Evolutionary conservation across 768 basidiomycete species (phyloP).

Genomic region (Cytidiella melzeri): DNA sequence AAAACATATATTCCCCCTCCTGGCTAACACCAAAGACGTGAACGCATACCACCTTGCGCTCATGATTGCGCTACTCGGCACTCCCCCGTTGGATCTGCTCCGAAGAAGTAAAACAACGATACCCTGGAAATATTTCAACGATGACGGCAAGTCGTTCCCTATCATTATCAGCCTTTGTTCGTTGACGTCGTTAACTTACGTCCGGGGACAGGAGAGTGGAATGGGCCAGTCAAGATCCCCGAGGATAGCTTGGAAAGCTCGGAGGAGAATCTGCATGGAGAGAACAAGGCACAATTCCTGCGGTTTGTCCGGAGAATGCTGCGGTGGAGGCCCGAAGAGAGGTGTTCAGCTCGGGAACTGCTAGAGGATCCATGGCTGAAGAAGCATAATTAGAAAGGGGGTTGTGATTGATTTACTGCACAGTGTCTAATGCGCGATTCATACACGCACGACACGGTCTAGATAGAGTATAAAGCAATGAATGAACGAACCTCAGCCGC

Average conservation of each 20-base stretch:
- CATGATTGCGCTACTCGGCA: slow-evolving; percentile 16
- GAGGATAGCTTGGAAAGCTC: slow-evolving; percentile 5
- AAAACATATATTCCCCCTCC: slow-evolving; percentile 7
- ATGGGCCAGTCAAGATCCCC: slow-evolving; percentile 1
- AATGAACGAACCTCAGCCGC: too few relatives aligned
- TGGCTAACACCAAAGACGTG: not conserved
- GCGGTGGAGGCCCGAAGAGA: slow-evolving; percentile 10
- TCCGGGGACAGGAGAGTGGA: slow-evolving; percentile 9
- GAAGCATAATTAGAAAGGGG: not conserved
- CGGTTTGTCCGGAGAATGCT: slow-evolving; percentile 8
- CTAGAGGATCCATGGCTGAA: slow-evolving; percentile 10
- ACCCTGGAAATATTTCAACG: slow-evolving; percentile 9
- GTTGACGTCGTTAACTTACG: too few relatives aligned
- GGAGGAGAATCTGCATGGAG: slow-evolving; percentile 5
- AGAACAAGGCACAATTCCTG: slow-evolving; percentile 7
- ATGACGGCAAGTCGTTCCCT: slow-evolving; percentile 5
- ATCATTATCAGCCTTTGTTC: too few relatives aligned
- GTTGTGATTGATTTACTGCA: too few relatives aligned
- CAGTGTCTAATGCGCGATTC: too few relatives aligned
- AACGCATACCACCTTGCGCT: slow-evolving; percentile 11
- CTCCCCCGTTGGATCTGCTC: slow-evolving; percentile 12
- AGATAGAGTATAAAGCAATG: too few relatives aligned
- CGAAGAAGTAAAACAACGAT: slow-evolving; percentile 3
- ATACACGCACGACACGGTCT: too few relatives aligned
- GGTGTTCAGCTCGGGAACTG: slow-evolving; percentile 4